Percentiles rank a stretch among this genome's conserved stretches.
These are phyloP conservation scores for Tolypocladium tundrense DNA, from an alignment of 2,329 filamentous ascomycete species.

Conservation along the genomic window DNA sequence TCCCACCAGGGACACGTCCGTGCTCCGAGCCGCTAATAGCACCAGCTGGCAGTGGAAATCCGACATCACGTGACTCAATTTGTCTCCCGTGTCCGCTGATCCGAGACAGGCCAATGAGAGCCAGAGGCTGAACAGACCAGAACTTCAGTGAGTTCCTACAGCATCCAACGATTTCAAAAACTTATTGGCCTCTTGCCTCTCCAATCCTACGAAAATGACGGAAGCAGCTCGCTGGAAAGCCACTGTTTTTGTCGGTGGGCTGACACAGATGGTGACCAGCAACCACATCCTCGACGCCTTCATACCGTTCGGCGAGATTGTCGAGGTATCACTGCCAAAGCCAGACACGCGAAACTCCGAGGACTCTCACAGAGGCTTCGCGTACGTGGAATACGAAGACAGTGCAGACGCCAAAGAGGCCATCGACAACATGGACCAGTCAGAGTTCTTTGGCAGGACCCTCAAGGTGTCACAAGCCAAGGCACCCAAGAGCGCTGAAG, in stretches of 20 bases:
- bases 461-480: slow-evolving; percentile 91
- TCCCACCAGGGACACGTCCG: slow-evolving; percentile 4
- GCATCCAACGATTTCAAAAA: not conserved
- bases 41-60: slow-evolving; percentile 3
- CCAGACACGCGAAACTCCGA: slow-evolving; percentile 70
- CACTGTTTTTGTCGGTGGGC: slow-evolving; percentile 85
- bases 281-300: slow-evolving; percentile 81
- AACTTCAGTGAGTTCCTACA: not conserved
- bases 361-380: slow-evolving; percentile 82
- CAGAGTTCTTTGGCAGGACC: slow-evolving; percentile 84
- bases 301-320: slow-evolving; percentile 92
- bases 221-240: slow-evolving; percentile 77
- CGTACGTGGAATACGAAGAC: slow-evolving; percentile 90
- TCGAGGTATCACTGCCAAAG: slow-evolving; percentile 82
- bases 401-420: slow-evolving; percentile 81
- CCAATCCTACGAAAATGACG: slow-evolving; percentile 47
- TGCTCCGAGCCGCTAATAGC: not conserved
- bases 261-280: slow-evolving; percentile 67
- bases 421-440: slow-evolving; percentile 98
- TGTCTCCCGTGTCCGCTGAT: not conserved
- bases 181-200: not conserved
- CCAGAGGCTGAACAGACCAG: not conserved
- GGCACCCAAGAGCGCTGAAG: slow-evolving; percentile 76
- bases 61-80: slow-evolving; percentile 2
- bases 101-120: not conserved